phyloP scores from a whole-genome alignment of 345 rosid genomes.

The Isatis tinctoria region DNA sequence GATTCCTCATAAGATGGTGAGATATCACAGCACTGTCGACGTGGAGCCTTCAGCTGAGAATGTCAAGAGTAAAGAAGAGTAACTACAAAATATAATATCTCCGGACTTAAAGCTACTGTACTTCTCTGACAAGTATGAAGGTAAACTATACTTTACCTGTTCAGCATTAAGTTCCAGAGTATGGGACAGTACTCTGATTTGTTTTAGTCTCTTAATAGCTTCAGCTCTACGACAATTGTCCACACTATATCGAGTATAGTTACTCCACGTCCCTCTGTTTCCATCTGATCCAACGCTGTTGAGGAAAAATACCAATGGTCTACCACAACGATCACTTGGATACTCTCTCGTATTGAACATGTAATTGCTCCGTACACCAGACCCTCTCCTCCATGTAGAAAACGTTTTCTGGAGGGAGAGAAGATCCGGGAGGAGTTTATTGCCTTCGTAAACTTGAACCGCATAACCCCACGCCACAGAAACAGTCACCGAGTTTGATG shows the following conservation, averaged over 20 bases:
- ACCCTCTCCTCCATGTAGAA: slow-evolving; percentile 66
- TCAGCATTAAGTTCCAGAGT: slow-evolving; percentile 43
- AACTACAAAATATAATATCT: neutral
- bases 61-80: neutral
- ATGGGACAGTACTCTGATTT: slow-evolving; percentile 43
- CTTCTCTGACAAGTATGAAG: neutral
- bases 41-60: slow-evolving; percentile 55
- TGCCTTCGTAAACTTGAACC: slow-evolving; percentile 71
- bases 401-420: slow-evolving; percentile 65
- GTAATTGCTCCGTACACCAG: slow-evolving; percentile 35
- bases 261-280: slow-evolving; percentile 45
- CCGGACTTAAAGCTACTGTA: neutral
- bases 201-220: slow-evolving; percentile 41
- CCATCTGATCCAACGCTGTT: slow-evolving; percentile 45
- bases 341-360: slow-evolving; percentile 72
- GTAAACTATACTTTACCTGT: slow-evolving; percentile 43
- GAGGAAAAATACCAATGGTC: slow-evolving; percentile 63
- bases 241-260: slow-evolving; percentile 40
- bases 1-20: slow-evolving; percentile 43
- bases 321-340: slow-evolving; percentile 61
- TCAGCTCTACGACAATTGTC: slow-evolving; percentile 43
- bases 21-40: slow-evolving; percentile 67
- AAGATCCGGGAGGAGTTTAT: slow-evolving; percentile 72
- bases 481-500: slow-evolving; percentile 43
- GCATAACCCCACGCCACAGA: slow-evolving; percentile 94